phyloP scores from a whole-genome alignment of 1,139 yeast genomes.

The Blastobotrys apis region DNA sequence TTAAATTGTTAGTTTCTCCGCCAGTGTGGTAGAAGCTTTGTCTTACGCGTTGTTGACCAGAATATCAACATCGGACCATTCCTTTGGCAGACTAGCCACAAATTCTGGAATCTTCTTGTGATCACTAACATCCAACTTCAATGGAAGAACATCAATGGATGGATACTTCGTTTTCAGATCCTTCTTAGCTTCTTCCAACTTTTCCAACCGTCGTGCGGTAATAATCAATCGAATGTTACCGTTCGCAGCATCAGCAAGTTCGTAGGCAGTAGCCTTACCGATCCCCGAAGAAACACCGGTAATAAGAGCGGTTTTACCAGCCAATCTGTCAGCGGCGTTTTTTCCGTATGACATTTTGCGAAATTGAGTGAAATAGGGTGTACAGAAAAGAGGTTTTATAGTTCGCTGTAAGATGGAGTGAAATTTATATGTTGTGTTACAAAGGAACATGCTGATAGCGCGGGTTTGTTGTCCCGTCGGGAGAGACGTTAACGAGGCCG shows the following conservation, averaged over 20 bases:
- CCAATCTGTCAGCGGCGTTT: slow-evolving; percentile 56
- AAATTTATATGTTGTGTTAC: too few relatives aligned
- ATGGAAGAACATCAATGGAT: slow-evolving; percentile 41
- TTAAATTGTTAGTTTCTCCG: too few relatives aligned
- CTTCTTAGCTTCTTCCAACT: slow-evolving; percentile 41
- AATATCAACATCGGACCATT: slow-evolving; percentile 41
- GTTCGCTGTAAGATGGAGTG: too few relatives aligned
- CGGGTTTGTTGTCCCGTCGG: too few relatives aligned
- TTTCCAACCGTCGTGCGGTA: slow-evolving; percentile 64
- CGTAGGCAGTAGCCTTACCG: slow-evolving; percentile 72
- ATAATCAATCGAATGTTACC: slow-evolving; percentile 63
- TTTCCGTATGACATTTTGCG: slow-evolving; percentile 40
- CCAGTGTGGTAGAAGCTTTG: not conserved
- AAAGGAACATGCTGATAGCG: too few relatives aligned
- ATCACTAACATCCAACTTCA: slow-evolving; percentile 58
- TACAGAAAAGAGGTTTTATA: too few relatives aligned
- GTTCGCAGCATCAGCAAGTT: slow-evolving; percentile 63
- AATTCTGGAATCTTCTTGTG: slow-evolving; percentile 49
- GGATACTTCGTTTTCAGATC: slow-evolving; percentile 47
- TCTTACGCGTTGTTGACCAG: slow-evolving; percentile 66
- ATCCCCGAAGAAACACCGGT: slow-evolving; percentile 81
- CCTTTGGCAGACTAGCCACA: slow-evolving; percentile 42
- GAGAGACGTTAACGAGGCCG: too few relatives aligned
- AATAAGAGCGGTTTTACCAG: slow-evolving; percentile 56
- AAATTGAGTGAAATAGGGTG: too few relatives aligned